phyloP scores from a whole-genome alignment of 2,329 filamentous ascomycete genomes.

The Didymella sp. region DNA sequence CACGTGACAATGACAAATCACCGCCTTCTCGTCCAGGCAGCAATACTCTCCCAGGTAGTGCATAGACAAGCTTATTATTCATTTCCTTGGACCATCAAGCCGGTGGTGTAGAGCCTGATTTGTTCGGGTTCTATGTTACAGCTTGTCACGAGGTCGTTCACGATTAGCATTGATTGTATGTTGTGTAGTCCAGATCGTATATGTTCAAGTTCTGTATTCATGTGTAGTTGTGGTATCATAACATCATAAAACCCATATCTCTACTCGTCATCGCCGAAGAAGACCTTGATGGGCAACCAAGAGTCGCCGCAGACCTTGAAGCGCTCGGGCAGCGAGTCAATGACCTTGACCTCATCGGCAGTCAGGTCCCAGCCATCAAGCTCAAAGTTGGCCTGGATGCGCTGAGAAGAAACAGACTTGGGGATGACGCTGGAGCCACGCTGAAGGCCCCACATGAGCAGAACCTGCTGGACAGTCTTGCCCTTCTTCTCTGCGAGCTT shows the following conservation, averaged over 20 bases:
- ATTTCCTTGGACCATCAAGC: too few relatives aligned
- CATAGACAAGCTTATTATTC: not conserved
- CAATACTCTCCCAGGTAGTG: not conserved
- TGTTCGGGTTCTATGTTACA: too few relatives aligned
- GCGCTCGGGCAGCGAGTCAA: conserved; percentile 73
- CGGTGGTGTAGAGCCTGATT: too few relatives aligned
- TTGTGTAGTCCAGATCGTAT: not conserved
- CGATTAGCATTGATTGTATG: not conserved
- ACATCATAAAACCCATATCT: conserved; percentile 12
- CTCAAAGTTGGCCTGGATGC: conserved; percentile 79
- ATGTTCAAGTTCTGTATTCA: conserved; percentile 8
- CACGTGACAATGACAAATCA: conserved; percentile 26
- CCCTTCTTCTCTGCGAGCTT: conserved; percentile 69
- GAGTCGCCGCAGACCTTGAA: conserved; percentile 76
- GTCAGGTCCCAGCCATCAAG: conserved; percentile 75
- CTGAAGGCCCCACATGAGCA: conserved; percentile 81
- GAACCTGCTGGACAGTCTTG: conserved; percentile 75
- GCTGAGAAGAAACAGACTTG: conserved; percentile 76
- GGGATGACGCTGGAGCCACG: conserved; percentile 85
- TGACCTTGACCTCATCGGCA: conserved; percentile 72
- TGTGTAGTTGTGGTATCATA: conserved; percentile 22
- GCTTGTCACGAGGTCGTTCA: too few relatives aligned
- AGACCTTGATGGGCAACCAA: conserved; percentile 79
- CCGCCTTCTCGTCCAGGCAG: not conserved
- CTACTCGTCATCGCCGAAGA: conserved; percentile 82